Conservation (phyloP, 768 basidiomycete species). For the Cystobasidium onofrii region DNA sequence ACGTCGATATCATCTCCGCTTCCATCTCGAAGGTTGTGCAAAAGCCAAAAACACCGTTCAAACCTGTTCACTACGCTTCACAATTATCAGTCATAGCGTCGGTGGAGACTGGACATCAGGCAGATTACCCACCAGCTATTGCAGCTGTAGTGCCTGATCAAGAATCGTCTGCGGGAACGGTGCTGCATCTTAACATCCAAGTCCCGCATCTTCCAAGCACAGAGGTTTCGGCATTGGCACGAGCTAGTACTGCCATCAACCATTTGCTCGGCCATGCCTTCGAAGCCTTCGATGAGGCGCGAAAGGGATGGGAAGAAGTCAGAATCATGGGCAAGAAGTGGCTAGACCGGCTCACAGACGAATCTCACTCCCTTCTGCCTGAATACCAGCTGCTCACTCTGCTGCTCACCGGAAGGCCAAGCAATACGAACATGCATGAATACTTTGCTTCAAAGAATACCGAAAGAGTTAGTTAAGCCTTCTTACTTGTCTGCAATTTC, state of each 20-base stretch:
- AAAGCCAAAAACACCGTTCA: neutral
- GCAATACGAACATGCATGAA: slow-evolving; percentile 33
- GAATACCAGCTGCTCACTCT: slow-evolving; percentile 34
- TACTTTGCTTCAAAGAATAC: slow-evolving; percentile 40
- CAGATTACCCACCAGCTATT: neutral
- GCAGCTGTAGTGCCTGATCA: neutral
- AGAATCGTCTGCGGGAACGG: neutral
- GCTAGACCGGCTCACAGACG: slow-evolving; percentile 35
- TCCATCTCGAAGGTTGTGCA: neutral
- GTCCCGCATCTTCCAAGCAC: slow-evolving; percentile 15
- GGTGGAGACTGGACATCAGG: neutral
- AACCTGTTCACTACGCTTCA: neutral
- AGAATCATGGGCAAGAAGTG: slow-evolving; percentile 35
- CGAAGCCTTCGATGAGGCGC: slow-evolving; percentile 35
- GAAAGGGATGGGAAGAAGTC: slow-evolving; percentile 37
- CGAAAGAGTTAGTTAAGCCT: slow-evolving; percentile 31
- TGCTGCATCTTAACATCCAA: neutral
- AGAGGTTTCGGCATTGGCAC: slow-evolving; percentile 11
- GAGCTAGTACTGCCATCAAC: slow-evolving; percentile 21
- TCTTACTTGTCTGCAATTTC: neutral
- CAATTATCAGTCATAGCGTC: slow-evolving; percentile 7
- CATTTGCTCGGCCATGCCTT: slow-evolving; percentile 30
- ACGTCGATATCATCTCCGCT: neutral
- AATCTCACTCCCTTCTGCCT: neutral
- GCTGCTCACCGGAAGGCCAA: slow-evolving; percentile 38